phyloP scores from a whole-genome alignment of 2,329 filamentous ascomycete species.

The Aspergillus latus region DNA sequence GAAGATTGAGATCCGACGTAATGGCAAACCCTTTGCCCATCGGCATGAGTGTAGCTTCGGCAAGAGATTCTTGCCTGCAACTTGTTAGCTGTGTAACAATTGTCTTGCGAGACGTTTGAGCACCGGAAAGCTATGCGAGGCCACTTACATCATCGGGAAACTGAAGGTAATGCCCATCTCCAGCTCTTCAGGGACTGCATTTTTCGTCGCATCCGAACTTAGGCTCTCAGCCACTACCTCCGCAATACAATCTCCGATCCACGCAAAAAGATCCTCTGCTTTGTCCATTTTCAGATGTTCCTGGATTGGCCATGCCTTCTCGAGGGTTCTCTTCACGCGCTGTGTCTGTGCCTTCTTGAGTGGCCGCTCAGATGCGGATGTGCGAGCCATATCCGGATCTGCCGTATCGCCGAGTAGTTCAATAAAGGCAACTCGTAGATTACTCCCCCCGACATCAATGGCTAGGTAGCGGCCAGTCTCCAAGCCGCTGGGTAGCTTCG shows the following conservation, averaged over 20 bases:
- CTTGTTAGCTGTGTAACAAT: not conserved
- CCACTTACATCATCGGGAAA: slow-evolving; percentile 50
- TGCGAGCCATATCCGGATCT: slow-evolving; percentile 35
- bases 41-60: slow-evolving; percentile 56
- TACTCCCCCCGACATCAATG: slow-evolving; percentile 59
- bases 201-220: slow-evolving; percentile 40
- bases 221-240: slow-evolving; percentile 63
- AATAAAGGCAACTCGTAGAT: slow-evolving; percentile 57
- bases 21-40: slow-evolving; percentile 62
- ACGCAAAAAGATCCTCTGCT: slow-evolving; percentile 72
- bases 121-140: not conserved
- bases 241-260: slow-evolving; percentile 77
- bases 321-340: slow-evolving; percentile 47
- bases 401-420: slow-evolving; percentile 50
- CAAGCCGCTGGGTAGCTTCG: slow-evolving; percentile 49
- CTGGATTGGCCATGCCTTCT: slow-evolving; percentile 55
- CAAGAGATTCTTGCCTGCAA: slow-evolving; percentile 52
- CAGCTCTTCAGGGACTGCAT: slow-evolving; percentile 44
- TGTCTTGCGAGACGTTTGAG: not conserved
- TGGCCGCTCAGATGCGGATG: slow-evolving; percentile 39
- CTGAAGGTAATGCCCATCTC: slow-evolving; percentile 53
- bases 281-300: slow-evolving; percentile 63
- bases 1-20: slow-evolving; percentile 55
- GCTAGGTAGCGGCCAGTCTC: slow-evolving; percentile 57
- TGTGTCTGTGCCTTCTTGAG: slow-evolving; percentile 50